Evolutionary conservation across 2,329 filamentous ascomycete species (phyloP).

Genomic region (Cadophora sp.): DNA sequence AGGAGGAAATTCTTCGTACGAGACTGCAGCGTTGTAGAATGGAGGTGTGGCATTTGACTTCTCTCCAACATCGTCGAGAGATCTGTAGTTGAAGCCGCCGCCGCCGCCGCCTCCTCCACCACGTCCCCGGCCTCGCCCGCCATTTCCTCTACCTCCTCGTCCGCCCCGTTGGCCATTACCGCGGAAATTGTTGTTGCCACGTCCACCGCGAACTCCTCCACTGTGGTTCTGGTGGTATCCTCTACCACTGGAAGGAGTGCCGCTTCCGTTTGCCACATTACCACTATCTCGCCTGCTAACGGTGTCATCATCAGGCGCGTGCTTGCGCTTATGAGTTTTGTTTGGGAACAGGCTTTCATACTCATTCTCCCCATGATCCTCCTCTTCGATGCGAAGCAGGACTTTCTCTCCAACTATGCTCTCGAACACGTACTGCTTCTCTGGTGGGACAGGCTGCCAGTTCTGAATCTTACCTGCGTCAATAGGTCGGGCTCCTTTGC

Average conservation of each 20-base stretch:
- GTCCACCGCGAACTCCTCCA: constrained; percentile 43
- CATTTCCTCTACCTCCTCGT: constrained; percentile 47
- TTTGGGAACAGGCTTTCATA: constrained; percentile 68
- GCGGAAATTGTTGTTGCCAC: constrained; percentile 46
- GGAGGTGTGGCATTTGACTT: constrained; percentile 49
- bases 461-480: constrained; percentile 83
- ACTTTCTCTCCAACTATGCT: constrained; percentile 88
- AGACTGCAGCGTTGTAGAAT: constrained; percentile 42
- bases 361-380: constrained; percentile 66
- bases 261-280: constrained; percentile 47
- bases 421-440: constrained; percentile 79
- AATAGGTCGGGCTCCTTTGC: constrained; percentile 75
- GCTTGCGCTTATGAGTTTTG: constrained; percentile 66
- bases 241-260: constrained; percentile 39
- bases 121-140: constrained; percentile 50
- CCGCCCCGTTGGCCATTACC: constrained; percentile 39
- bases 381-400: constrained; percentile 79
- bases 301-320: constrained; percentile 62
- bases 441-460: constrained; percentile 78
- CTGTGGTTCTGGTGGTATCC: constrained; percentile 46
- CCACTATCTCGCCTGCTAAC: constrained; percentile 38
- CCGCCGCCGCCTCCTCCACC: constrained; percentile 54
- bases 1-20: constrained; percentile 47
- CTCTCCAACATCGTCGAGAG: constrained; percentile 68
- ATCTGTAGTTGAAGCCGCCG: constrained; percentile 63